Conservation (phyloP, 2,329 filamentous ascomycete genomes). For the Lasiodiplodia gonubiensis region DNA sequence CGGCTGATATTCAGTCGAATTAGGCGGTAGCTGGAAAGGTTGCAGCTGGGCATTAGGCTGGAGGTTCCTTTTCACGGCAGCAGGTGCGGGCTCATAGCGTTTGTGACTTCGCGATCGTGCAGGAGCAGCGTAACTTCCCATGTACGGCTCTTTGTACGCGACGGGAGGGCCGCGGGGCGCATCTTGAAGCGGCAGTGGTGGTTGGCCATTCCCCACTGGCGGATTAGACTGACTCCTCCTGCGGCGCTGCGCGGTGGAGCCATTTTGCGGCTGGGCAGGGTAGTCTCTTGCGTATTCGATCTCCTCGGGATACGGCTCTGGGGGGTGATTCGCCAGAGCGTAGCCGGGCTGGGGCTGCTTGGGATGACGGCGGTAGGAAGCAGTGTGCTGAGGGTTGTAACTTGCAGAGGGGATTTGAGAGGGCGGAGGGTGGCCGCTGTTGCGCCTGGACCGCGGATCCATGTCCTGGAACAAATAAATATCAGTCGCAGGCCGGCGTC, state of each 20-base stretch:
- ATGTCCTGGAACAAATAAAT: conserved; percentile 9
- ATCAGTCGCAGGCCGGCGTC: neutral
- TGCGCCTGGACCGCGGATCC: conserved; percentile 25
- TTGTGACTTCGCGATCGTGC: conserved; percentile 25
- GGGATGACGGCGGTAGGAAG: conserved; percentile 21
- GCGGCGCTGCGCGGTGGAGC: conserved; percentile 19
- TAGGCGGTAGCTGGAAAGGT: neutral
- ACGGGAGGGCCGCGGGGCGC: conserved; percentile 22
- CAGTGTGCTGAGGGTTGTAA: conserved; percentile 37
- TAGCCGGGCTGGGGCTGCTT: conserved; percentile 17
- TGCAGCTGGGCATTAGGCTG: neutral
- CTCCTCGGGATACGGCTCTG: conserved; percentile 16
- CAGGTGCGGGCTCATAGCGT: conserved; percentile 26
- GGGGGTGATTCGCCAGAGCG: neutral
- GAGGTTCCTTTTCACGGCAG: neutral
- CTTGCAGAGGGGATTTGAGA: conserved; percentile 37
- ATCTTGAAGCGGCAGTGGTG: conserved; percentile 7
- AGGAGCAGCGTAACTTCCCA: conserved; percentile 27
- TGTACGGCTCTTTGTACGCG: conserved; percentile 28
- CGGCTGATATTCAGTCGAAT: neutral
- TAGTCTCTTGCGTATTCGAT: conserved; percentile 16
- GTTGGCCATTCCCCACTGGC: conserved; percentile 13
- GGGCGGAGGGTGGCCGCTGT: conserved; percentile 32
- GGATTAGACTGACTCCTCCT: conserved; percentile 14
- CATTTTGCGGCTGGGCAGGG: conserved; percentile 14